Evolutionary conservation across 2,329 filamentous ascomycete species (phyloP), one percentile per base, ranked within the genome.

Genomic region (Incumbomyces delicatus): DNA sequence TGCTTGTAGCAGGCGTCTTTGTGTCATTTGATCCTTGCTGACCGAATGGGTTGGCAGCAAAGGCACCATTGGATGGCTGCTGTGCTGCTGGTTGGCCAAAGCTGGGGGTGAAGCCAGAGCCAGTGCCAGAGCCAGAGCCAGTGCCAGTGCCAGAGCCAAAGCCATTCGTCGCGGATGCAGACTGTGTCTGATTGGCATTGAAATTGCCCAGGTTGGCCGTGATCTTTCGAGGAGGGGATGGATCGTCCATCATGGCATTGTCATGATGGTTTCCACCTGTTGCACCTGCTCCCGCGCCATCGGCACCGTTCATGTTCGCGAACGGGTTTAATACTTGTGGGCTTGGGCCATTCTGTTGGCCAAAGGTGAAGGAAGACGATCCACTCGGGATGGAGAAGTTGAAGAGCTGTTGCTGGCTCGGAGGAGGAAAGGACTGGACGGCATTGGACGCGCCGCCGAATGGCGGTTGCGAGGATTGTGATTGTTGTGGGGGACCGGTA

Each of bases 391-490:
- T 37, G n/a, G 34, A 14, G 22, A 46, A 49, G 34, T 41, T 49
- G 27, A 49, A 49, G 11, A 13, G 22, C 29, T 44, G 42, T 37
- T 30, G 34, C 37, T 36, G 42, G 5, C 22, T 10, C 11, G 32
- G 30, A 29, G n/a, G 41, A 34, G 41, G 41, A 20, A 35, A 32
- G 34, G 34, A 52, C 4, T 18, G 46, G n/a, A 50, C 37, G 6
- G 39, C 32, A 14, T 41, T 35, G 8, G 51, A 40, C 12, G 48
- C 47, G 1, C 29, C 43, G 16, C 51, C 51, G 30, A 55, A 55
- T 4, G 47, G 49, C 37, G 55, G 51, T n/a, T 51, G 50, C 34
- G 46, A 54, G 29, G 53, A 53, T 42, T 52, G 50, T 29, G 52
- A 48, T 45, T 50, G 46, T 34, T 12, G 13, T 8, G 31, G 11